A percentile compares a stretch with the other conserved stretches of the same genome.
Conservation (phyloP, 805 yeast genomes). For the Danielia oregonensis region DNA sequence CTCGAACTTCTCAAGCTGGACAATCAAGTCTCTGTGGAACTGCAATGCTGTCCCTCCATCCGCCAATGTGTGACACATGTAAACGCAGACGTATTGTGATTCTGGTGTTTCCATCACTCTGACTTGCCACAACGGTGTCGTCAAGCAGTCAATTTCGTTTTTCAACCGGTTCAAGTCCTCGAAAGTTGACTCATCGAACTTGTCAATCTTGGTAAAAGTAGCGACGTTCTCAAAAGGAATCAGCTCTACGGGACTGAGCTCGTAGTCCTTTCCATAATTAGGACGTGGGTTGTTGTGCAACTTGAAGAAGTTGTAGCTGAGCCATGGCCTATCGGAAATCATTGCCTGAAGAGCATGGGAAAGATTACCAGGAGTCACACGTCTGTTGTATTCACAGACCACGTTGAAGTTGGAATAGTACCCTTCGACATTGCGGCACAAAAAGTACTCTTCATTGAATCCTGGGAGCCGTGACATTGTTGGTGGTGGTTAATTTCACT, state of each 20-base stretch:
- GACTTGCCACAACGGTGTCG: conserved; percentile 22
- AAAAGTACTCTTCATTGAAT: conserved; percentile 21
- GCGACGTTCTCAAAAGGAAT: conserved; percentile 23
- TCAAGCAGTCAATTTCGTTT: conserved; percentile 1
- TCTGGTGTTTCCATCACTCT: conserved; percentile 9
- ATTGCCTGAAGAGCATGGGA: conserved; percentile 7
- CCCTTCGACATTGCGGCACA: conserved; percentile 17
- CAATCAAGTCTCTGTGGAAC: conserved; percentile 9
- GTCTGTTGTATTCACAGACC: conserved; percentile 16
- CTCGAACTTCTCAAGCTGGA: conserved; percentile 7
- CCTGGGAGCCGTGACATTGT: conserved; percentile 11
- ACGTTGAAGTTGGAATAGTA: conserved; percentile 24
- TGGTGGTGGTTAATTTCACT: not conserved
- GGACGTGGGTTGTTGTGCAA: conserved; percentile 3
- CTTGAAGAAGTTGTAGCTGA: conserved; percentile 18
- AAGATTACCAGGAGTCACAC: conserved; percentile 1
- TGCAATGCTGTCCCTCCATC: conserved; percentile 11
- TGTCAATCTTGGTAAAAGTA: conserved; percentile 5
- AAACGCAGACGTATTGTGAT: conserved; percentile 4
- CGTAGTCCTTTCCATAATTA: conserved; percentile 10
- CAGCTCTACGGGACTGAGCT: conserved; percentile 12
- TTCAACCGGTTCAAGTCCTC: conserved; percentile 8
- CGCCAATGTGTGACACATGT: conserved; percentile 8
- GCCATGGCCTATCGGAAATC: conserved; percentile 7
- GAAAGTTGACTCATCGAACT: conserved; percentile 13